A percentile compares a stretch with the other conserved stretches of the same genome.
These are phyloP conservation scores for Naganishia sp. DNA, from an alignment of 1,284 basidiomycete genomes.

Conservation along the genomic window DNA sequence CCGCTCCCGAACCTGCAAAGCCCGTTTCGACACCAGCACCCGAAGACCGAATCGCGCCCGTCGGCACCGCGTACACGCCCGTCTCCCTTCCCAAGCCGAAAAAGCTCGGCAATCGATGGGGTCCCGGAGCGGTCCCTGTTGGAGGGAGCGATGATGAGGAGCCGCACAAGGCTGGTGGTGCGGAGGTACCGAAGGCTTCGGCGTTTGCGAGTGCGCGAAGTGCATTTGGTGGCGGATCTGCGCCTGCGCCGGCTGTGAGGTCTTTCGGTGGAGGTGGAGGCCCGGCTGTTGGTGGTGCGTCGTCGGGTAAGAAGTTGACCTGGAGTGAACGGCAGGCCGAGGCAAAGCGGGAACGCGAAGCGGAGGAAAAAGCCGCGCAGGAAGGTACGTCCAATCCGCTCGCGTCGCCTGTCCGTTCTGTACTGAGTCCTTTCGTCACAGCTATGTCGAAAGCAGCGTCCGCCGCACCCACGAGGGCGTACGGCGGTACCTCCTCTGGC, in stretches of 20 bases:
- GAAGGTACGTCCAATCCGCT: constrained; percentile 39
- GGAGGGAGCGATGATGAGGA: constrained; percentile 36
- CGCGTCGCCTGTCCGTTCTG: constrained; percentile 51
- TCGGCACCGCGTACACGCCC: constrained; percentile 83
- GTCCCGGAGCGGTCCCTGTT: constrained; percentile 61
- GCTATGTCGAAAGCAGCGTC: constrained; percentile 44
- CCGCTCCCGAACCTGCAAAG: constrained; percentile 38
- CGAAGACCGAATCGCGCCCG: constrained; percentile 77
- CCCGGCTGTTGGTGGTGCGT: constrained; percentile 40
- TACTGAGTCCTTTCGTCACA: constrained; percentile 41
- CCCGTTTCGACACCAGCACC: constrained; percentile 51
- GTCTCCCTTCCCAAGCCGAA: constrained; percentile 79
- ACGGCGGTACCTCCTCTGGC: constrained; percentile 35
- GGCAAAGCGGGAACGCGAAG: constrained; percentile 78
- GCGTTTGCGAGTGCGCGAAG: constrained; percentile 18
- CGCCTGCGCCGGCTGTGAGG: constrained; percentile 33
- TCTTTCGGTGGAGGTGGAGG: constrained; percentile 57
- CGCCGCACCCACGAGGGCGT: constrained; percentile 45
- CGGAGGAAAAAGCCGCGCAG: constrained; percentile 71
- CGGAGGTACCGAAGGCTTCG: constrained; percentile 13
- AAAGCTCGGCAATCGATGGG: constrained; percentile 74
- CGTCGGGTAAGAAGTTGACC: constrained; percentile 68
- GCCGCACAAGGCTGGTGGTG: constrained; percentile 15
- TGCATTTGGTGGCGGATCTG: constrained; percentile 16
- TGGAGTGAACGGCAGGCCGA: constrained; percentile 87